These are phyloP conservation scores for Fusarium equiseti DNA, from an alignment of 2,329 filamentous ascomycete species.

Conservation along the genomic window DNA sequence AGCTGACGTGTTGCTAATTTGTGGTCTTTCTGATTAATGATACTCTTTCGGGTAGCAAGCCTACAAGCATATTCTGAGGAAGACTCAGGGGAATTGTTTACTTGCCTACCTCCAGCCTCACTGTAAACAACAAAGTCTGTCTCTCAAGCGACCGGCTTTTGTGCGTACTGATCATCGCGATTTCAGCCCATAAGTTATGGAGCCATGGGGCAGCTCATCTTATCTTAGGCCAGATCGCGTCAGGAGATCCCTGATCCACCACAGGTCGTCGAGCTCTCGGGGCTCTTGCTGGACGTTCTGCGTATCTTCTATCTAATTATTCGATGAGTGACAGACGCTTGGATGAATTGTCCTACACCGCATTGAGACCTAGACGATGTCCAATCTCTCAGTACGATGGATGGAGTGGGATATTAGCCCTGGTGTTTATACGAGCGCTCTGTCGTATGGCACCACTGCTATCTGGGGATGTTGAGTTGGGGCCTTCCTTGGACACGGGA, in stretches of 20 bases:
- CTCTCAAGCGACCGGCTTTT: slow-evolving; percentile 23
- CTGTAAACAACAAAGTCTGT: slow-evolving; percentile 10
- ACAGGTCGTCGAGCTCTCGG: not conserved
- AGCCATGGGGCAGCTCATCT: slow-evolving; percentile 25
- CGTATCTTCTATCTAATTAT: slow-evolving; percentile 1
- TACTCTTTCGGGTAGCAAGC: slow-evolving; percentile 23
- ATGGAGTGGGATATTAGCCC: slow-evolving; percentile 5
- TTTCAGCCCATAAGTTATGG: slow-evolving; percentile 37
- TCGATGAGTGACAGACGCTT: not conserved
- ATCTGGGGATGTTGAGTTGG: not conserved
- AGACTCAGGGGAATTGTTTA: slow-evolving; percentile 5
- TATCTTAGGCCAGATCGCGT: slow-evolving; percentile 25
- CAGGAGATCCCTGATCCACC: slow-evolving; percentile 7
- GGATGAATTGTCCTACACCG: not conserved
- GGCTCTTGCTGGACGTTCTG: not conserved
- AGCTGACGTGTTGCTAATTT: slow-evolving; percentile 34
- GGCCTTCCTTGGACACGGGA: not conserved
- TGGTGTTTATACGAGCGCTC: slow-evolving; percentile 18
- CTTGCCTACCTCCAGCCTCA: slow-evolving; percentile 1
- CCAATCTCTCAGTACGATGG: slow-evolving; percentile 28
- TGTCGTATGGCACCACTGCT: not conserved
- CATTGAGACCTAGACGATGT: not conserved
- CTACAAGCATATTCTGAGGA: slow-evolving; percentile 1
- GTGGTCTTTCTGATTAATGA: slow-evolving; percentile 6
- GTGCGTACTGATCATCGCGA: slow-evolving; percentile 4